phyloP scores from a whole-genome alignment of 2,329 filamentous ascomycete species.

The Apiospora pterosperma region DNA sequence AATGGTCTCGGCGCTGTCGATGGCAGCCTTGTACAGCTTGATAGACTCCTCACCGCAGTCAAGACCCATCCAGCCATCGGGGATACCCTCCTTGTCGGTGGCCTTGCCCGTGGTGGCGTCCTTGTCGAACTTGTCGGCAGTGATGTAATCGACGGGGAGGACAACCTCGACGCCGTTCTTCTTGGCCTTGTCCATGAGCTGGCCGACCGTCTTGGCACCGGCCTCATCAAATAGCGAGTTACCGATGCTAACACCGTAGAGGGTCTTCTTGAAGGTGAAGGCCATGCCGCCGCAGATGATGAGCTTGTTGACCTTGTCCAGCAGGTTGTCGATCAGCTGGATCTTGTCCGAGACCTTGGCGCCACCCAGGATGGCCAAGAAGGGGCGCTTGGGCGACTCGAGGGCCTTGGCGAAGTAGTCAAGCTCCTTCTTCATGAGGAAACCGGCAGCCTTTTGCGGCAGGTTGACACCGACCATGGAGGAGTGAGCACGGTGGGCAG shows the following conservation, averaged over 20 bases:
- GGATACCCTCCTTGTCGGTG: slow-evolving; percentile 84
- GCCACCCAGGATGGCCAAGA: slow-evolving; percentile 97
- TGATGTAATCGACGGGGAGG: slow-evolving; percentile 92
- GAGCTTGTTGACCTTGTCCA: slow-evolving; percentile 95
- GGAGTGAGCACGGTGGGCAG: slow-evolving; percentile 95
- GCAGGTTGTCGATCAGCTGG: slow-evolving; percentile 97
- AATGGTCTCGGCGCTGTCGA: slow-evolving; percentile 87
- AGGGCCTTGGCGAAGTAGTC: slow-evolving; percentile 99
- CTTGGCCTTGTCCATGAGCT: slow-evolving; percentile 93
- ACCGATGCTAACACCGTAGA: slow-evolving; percentile 85
- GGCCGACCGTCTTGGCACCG: slow-evolving; percentile 84
- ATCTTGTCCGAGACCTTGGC: slow-evolving; percentile 99
- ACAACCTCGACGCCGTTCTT: slow-evolving; percentile 94
- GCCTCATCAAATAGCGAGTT: slow-evolving; percentile 90
- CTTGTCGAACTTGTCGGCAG: slow-evolving; percentile 88
- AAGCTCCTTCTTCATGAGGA: slow-evolving; percentile 99
- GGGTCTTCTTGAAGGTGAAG: slow-evolving; percentile 99
- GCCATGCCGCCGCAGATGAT: slow-evolving; percentile 98
- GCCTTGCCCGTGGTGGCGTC: slow-evolving; percentile 79
- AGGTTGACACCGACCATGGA: slow-evolving; percentile 98
- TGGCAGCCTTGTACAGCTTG: slow-evolving; percentile 83
- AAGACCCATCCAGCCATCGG: slow-evolving; percentile 96
- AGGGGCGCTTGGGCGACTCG: slow-evolving; percentile 87
- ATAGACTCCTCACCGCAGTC: slow-evolving; percentile 90
- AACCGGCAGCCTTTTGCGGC: slow-evolving; percentile 94